A percentile compares a stretch with the other conserved stretches of the same genome.
Evolutionary conservation across 2,329 filamentous ascomycete genomes (phyloP).

Genomic region (Diaporthe destruens): DNA sequence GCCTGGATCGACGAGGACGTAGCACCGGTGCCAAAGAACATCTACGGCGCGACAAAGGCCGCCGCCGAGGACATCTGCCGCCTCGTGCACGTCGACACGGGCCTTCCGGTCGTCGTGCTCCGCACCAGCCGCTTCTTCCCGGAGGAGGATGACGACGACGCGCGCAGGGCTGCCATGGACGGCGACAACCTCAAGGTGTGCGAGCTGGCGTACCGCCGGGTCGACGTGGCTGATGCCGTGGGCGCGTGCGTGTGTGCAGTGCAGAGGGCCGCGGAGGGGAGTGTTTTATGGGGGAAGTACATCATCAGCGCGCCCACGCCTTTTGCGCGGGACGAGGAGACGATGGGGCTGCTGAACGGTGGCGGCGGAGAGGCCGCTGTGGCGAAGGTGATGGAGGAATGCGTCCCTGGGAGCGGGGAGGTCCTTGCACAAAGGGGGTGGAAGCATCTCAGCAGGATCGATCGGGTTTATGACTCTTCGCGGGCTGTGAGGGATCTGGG

Average conservation of each 20-base stretch:
- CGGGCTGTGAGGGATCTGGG: constrained; percentile 56
- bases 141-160: constrained; percentile 60
- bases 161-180: constrained; percentile 51
- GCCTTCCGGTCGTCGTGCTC: constrained; percentile 58
- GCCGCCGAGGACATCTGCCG: constrained; percentile 62
- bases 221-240: constrained; percentile 60
- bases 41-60: constrained; percentile 62
- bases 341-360: constrained; percentile 51
- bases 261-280: constrained; percentile 47
- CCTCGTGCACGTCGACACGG: constrained; percentile 54
- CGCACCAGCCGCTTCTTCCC: constrained; percentile 64
- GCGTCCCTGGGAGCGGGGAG: constrained; percentile 46
- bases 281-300: constrained; percentile 55
- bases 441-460: constrained; percentile 54
- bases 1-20: constrained; percentile 60
- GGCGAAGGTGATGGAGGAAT: constrained; percentile 32
- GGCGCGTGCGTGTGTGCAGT: constrained; percentile 56
- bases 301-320: constrained; percentile 60
- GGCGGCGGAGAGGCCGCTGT: constrained; percentile 50
- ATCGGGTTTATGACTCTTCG: constrained; percentile 60
- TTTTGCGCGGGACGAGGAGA: constrained; percentile 50
- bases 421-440: constrained; percentile 53
- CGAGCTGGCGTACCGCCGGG: constrained; percentile 60
- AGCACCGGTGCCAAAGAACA: constrained; percentile 59
- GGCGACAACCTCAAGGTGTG: constrained; percentile 62